Evolutionary conservation across 2,329 filamentous ascomycete genomes (phyloP).

Genomic region (Davidsoniella neocaledoniae): DNA sequence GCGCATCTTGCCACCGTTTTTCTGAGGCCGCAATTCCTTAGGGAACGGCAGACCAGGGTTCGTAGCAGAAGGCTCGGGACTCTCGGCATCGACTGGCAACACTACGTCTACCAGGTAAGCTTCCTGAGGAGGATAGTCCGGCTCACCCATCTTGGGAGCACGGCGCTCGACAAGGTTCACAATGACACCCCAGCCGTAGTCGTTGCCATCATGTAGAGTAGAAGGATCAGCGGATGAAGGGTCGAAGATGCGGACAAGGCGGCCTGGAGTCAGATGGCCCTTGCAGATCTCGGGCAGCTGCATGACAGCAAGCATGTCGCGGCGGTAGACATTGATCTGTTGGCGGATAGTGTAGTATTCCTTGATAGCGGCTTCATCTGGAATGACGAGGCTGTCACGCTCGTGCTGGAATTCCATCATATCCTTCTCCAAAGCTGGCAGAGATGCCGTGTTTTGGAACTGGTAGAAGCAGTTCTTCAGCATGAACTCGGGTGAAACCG

Average conservation of each 20-base stretch:
- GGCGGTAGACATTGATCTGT: conserved; percentile 65
- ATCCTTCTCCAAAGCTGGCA: conserved; percentile 69
- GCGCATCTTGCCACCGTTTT: conserved; percentile 47
- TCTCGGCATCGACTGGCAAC: conserved; percentile 39
- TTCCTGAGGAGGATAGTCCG: conserved; percentile 57
- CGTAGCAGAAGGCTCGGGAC: conserved; percentile 24
- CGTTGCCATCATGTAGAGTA: conserved; percentile 24
- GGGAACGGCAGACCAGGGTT: conserved; percentile 27
- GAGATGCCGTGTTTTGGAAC: conserved; percentile 87
- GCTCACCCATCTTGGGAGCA: conserved; percentile 46
- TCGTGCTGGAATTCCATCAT: conserved; percentile 63
- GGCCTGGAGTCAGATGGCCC: conserved; percentile 73
- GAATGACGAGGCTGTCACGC: conserved; percentile 55
- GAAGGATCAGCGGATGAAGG: conserved; percentile 26
- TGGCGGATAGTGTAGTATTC: conserved; percentile 87
- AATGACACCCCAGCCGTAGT: conserved; percentile 92
- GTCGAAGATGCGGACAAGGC: conserved; percentile 72
- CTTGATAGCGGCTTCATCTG: conserved; percentile 75
- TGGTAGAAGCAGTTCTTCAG: conserved; percentile 96
- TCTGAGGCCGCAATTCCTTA: conserved; percentile 46
- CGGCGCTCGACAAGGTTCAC: conserved; percentile 55
- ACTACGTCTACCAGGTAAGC: conserved; percentile 71
- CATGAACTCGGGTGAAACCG: conserved; percentile 98
- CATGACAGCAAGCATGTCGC: conserved; percentile 82
- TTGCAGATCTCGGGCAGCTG: conserved; percentile 79